A percentile compares a stretch with the other conserved stretches of the same genome.
phyloP scores from a whole-genome alignment of 495 filamentous ascomycete genomes.

The Xylaria flabelliformis region DNA sequence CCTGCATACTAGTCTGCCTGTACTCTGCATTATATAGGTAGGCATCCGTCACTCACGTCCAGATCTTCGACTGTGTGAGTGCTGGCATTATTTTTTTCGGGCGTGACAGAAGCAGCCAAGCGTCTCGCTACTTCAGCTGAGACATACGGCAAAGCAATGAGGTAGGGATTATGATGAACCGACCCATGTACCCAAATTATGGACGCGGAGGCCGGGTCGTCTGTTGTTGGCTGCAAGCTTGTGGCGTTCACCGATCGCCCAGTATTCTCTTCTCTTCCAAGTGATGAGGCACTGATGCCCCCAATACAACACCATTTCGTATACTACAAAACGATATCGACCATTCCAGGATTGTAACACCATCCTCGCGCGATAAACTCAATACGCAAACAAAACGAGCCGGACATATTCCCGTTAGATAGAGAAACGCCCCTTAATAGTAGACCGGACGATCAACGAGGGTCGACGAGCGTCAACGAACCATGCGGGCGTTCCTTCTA shows the following conservation, averaged over 20 bases:
- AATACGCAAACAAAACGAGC: background rate
- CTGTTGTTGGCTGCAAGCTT: conserved; percentile 11
- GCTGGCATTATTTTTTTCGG: background rate
- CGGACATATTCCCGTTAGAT: background rate
- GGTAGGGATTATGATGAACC: background rate
- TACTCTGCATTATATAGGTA: background rate
- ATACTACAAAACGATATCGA: background rate
- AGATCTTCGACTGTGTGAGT: background rate
- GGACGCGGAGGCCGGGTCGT: background rate
- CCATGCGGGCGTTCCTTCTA: conserved; percentile 35
- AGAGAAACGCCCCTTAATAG: background rate
- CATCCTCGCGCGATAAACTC: background rate
- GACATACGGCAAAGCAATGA: background rate
- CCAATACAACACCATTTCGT: background rate
- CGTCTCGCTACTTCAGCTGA: conserved; percentile 4
- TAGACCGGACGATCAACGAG: conserved; percentile 1
- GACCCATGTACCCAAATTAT: background rate
- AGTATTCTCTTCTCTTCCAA: background rate
- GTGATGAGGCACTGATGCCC: conserved; percentile 1
- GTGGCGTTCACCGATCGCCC: background rate
- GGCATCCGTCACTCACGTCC: background rate
- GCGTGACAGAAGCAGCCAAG: too few species aligned
- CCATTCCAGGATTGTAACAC: background rate
- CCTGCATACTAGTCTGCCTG: background rate
- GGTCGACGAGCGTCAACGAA: conserved; percentile 9